Evolutionary conservation across 108 stramenopile species (phyloP).

Genomic region (Stephanodiscus triporus): DNA sequence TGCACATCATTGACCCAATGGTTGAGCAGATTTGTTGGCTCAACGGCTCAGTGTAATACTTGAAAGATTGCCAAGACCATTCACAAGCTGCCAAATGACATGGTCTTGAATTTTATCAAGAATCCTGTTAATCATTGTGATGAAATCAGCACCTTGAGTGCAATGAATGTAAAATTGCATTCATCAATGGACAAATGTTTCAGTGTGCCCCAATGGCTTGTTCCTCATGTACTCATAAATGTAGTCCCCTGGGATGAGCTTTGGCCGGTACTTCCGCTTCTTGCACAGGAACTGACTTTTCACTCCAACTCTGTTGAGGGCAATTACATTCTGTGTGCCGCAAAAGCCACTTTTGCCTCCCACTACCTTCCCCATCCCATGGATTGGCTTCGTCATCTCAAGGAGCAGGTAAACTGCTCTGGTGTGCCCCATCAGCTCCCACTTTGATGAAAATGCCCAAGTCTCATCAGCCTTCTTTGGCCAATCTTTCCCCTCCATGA

Average conservation of each 20-base stretch:
- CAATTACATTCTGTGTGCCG: too few relatives aligned
- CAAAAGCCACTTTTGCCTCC: too few relatives aligned
- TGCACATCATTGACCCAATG: neutral
- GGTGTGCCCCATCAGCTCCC: neutral
- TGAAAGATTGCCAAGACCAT: constrained; percentile 1
- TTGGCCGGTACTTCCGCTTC: constrained; percentile 15
- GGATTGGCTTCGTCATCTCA: constrained; percentile 21
- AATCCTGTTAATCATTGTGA: constrained; percentile 9
- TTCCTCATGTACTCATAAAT: constrained; percentile 4
- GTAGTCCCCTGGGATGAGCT: neutral
- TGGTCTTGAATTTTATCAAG: constrained; percentile 8
- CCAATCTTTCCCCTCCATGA: constrained; percentile 12
- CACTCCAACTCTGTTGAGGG: constrained; percentile 17
- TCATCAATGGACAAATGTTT: constrained; percentile 5
- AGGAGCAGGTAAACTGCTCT: constrained; percentile 10
- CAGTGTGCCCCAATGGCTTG: constrained; percentile 6
- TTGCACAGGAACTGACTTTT: constrained; percentile 8
- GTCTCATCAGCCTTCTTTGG: neutral
- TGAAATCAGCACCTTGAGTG: neutral
- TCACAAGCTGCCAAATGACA: neutral
- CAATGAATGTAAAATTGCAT: constrained; percentile 11
- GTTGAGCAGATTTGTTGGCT: constrained; percentile 2
- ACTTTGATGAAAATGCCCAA: neutral
- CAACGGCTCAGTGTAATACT: constrained; percentile 18
- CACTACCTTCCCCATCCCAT: too few relatives aligned